Percentiles rank a stretch among this genome's conserved stretches.
phyloP scores from a whole-genome alignment of 2,329 filamentous ascomycete species.

The Chaetothyriales sp. region DNA sequence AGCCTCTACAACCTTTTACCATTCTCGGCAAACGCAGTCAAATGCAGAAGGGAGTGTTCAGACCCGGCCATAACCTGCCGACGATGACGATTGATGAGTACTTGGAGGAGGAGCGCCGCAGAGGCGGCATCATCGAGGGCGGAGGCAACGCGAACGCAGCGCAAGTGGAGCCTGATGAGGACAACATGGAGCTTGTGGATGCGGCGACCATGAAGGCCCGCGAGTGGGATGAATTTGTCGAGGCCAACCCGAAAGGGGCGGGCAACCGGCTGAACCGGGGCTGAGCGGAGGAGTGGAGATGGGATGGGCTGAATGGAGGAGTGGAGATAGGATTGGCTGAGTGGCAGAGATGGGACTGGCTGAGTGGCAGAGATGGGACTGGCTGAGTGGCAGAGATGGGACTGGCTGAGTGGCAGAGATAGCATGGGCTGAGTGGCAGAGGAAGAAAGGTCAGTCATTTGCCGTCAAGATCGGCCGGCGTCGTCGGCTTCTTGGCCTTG shows the following conservation, averaged over 20 bases:
- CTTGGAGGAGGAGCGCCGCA: slow-evolving; percentile 71
- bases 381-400: slow-evolving; percentile 28
- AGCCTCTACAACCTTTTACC: slow-evolving; percentile 82
- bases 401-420: slow-evolving; percentile 21
- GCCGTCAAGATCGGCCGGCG: slow-evolving; percentile 14
- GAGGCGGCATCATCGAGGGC: slow-evolving; percentile 82
- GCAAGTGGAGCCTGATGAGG: slow-evolving; percentile 67
- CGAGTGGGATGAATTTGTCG: slow-evolving; percentile 87
- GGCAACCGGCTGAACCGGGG: slow-evolving; percentile 38
- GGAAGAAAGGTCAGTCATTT: slow-evolving; percentile 6
- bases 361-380: background rate
- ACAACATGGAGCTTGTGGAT: slow-evolving; percentile 77
- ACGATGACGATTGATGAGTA: slow-evolving; percentile 99
- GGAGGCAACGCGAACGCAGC: slow-evolving; percentile 63
- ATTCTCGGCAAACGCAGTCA: slow-evolving; percentile 64
- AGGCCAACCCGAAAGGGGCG: slow-evolving; percentile 63
- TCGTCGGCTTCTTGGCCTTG: slow-evolving; percentile 23
- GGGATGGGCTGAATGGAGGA: too few species aligned
- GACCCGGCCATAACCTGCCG: slow-evolving; percentile 79
- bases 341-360: slow-evolving; percentile 32
- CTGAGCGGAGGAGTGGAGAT: slow-evolving; percentile 18
- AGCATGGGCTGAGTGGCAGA: background rate
- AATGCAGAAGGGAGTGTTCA: slow-evolving; percentile 68
- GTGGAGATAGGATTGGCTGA: background rate
- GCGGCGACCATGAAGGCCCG: slow-evolving; percentile 84